Percentiles rank a stretch among this genome's conserved stretches.
These are phyloP conservation scores for Limonium bicolor DNA, from an alignment of 148 eudicot genomes.

Conservation along the genomic window DNA sequence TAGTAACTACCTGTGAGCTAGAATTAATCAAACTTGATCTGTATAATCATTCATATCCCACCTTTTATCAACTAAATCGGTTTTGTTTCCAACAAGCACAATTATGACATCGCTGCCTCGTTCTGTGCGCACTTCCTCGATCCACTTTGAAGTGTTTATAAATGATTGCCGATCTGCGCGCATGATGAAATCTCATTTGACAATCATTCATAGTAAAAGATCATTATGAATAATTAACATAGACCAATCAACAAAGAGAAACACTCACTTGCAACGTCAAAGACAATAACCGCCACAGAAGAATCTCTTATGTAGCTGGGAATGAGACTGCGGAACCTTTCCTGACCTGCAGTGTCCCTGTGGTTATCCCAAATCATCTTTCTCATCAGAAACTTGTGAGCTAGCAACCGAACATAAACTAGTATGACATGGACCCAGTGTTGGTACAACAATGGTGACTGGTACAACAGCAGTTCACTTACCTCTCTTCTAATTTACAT, in stretches of 20 bases:
- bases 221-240: no score
- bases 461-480: no score
- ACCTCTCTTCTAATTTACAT: no score
- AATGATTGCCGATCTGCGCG: slow-evolving; percentile 89
- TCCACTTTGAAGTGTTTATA: slow-evolving; percentile 77
- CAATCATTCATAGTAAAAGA: no score
- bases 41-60: slow-evolving; percentile 12
- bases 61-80: slow-evolving; percentile 93
- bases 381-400: no score
- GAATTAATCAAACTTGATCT: no score
- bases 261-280: slow-evolving; percentile 65
- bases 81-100: slow-evolving; percentile 84
- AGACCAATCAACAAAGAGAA: no score
- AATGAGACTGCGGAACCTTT: slow-evolving; percentile 65
- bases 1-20: no score
- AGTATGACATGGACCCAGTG: no score
- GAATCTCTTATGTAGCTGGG: slow-evolving; percentile 78
- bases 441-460: no score
- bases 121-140: slow-evolving; percentile 77
- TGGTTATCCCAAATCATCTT: no score
- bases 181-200: slow-evolving; percentile 4
- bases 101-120: slow-evolving; percentile 78
- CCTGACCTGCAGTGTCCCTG: slow-evolving; percentile 88
- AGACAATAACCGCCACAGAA: slow-evolving; percentile 61
- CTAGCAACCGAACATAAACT: no score